Evolutionary conservation across 2,329 filamentous ascomycete species (phyloP).

Genomic region (Pseudocercospora crystallina): DNA sequence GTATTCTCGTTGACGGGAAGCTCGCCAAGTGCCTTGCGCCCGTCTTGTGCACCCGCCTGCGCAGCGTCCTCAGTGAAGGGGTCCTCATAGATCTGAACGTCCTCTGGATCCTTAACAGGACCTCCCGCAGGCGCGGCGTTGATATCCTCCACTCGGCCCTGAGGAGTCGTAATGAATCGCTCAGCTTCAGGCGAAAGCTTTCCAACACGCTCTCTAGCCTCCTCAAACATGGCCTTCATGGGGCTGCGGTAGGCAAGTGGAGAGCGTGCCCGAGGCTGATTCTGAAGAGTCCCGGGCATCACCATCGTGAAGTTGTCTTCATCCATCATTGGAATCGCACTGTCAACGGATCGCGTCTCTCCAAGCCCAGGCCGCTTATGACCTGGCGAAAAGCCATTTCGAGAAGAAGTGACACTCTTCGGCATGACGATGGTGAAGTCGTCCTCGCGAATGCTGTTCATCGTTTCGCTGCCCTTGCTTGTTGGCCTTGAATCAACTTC

Average conservation of each 20-base stretch:
- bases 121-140: conserved; percentile 13
- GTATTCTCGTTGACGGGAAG: conserved; percentile 51
- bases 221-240: conserved; percentile 35
- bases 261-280: conserved; percentile 27
- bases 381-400: conserved; percentile 34
- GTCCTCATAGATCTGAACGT: conserved; percentile 56
- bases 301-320: conserved; percentile 53
- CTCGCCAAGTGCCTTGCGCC: conserved; percentile 50
- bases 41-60: conserved; percentile 26
- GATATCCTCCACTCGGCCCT: conserved; percentile 1
- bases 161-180: conserved; percentile 15
- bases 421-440: conserved; percentile 51
- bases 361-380: conserved; percentile 40
- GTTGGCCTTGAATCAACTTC: conserved; percentile 29
- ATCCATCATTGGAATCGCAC: conserved; percentile 39
- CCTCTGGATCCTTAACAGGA: conserved; percentile 36
- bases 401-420: conserved; percentile 34
- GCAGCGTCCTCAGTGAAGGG: conserved; percentile 45
- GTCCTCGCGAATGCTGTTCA: conserved; percentile 38
- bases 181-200: conserved; percentile 26
- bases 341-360: conserved; percentile 42
- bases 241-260: conserved; percentile 33
- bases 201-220: conserved; percentile 26
- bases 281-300: conserved; percentile 40
- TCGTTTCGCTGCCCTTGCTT: conserved; percentile 36